phyloP scores from a whole-genome alignment of 1,139 yeast species.

The Blastobotrys serpentis region DNA sequence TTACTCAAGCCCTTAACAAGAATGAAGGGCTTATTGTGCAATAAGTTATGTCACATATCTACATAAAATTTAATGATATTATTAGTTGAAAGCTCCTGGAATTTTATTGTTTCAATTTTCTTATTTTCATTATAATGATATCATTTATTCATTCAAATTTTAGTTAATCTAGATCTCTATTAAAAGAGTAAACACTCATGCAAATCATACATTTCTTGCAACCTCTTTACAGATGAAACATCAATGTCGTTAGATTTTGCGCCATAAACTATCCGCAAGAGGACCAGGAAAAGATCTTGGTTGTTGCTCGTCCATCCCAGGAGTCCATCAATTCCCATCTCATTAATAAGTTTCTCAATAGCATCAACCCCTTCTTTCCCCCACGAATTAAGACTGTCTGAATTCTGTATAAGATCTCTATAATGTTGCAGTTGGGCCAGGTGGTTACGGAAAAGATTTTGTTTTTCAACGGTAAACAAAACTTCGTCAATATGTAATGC shows the following conservation, averaged over 20 bases:
- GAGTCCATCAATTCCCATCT: conserved; percentile 23
- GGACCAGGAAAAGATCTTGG: conserved; percentile 22
- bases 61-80: not conserved
- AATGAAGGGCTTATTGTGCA: conserved; percentile 24
- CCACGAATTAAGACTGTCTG: not conserved
- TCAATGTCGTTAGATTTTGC: not conserved
- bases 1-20: conserved; percentile 39
- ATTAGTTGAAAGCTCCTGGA: too few relatives aligned
- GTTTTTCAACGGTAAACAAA: conserved; percentile 52
- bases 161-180: not conserved
- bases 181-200: conserved; percentile 10
- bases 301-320: conserved; percentile 41
- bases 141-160: not conserved
- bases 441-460: conserved; percentile 49
- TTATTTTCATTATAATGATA: too few relatives aligned
- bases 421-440: conserved; percentile 16
- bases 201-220: conserved; percentile 6
- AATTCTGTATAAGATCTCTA: not conserved
- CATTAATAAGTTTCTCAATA: not conserved
- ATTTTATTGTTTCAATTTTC: too few relatives aligned
- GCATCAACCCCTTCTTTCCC: not conserved
- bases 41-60: conserved; percentile 11
- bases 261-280: conserved; percentile 18
- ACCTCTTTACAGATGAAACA: not conserved
- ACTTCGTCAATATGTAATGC: conserved; percentile 31